Conservation (phyloP, 352 stramenopile species). For the Phytophthora hibernalis region DNA sequence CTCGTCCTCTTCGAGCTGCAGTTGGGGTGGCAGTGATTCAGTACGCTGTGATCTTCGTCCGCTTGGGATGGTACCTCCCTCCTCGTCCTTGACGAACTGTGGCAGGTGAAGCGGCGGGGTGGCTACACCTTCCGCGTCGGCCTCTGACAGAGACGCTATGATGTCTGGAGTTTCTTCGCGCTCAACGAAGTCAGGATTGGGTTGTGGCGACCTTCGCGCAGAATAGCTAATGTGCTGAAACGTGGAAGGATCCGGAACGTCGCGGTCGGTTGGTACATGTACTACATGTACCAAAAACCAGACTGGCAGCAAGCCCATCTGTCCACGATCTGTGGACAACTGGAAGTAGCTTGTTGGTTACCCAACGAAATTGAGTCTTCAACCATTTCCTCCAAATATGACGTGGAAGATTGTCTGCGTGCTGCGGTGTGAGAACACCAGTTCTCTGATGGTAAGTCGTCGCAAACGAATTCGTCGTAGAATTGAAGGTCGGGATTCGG, state of each 20-base stretch:
- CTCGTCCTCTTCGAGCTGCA: conserved; percentile 29
- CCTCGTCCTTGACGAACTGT: conserved; percentile 23
- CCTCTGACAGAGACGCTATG: conserved; percentile 22
- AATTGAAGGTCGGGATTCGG: too few relatives aligned
- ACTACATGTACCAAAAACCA: too few relatives aligned
- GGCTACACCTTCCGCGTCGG: conserved; percentile 24
- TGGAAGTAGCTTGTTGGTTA: neutral
- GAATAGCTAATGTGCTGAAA: conserved; percentile 21
- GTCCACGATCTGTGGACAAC: too few relatives aligned
- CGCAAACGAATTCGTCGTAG: too few relatives aligned
- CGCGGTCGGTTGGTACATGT: conserved; percentile 21
- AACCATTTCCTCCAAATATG: too few relatives aligned
- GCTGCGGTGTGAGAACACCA: too few relatives aligned
- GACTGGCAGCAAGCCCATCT: conserved; percentile 17
- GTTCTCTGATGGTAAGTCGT: too few relatives aligned
- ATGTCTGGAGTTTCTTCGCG: conserved; percentile 20
- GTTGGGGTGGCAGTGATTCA: conserved; percentile 1
- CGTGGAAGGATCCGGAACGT: conserved; percentile 16
- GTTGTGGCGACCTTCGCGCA: neutral
- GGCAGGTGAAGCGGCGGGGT: conserved; percentile 11
- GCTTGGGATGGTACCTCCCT: neutral
- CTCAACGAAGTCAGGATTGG: conserved; percentile 14
- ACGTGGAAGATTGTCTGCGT: too few relatives aligned
- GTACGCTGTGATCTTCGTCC: conserved; percentile 21
- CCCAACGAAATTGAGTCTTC: conserved; percentile 17